These are phyloP conservation scores for Kuraishia piskuri DNA, from an alignment of 805 yeast species.

Conservation along the genomic window DNA sequence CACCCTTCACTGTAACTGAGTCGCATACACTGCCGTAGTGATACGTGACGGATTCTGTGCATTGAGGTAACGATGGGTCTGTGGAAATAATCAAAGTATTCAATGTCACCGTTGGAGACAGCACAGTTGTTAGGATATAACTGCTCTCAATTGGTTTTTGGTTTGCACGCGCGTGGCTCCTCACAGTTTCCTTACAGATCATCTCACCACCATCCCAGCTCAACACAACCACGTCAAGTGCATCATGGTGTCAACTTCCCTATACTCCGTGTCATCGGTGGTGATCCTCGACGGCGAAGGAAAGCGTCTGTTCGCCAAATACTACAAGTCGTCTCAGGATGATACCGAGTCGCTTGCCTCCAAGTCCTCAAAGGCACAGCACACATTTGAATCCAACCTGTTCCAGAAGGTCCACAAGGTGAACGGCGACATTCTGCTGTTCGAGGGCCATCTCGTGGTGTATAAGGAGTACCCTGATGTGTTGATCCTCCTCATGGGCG, in stretches of 20 bases:
- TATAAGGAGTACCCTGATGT: conserved; percentile 81
- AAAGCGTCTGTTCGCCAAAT: conserved; percentile 73
- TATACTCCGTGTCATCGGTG: conserved; percentile 77
- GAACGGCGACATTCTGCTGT: conserved; percentile 71
- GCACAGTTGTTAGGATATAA: no score
- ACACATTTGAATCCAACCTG: conserved; percentile 64
- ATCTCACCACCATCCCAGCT: neutral
- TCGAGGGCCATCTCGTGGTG: conserved; percentile 73
- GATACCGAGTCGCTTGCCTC: conserved; percentile 20
- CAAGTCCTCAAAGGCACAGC: conserved; percentile 44
- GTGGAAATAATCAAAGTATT: no score
- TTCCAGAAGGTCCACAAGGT: conserved; percentile 73
- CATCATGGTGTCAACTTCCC: conserved; percentile 26
- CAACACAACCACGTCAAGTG: neutral
- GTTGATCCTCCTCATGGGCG: conserved; percentile 62
- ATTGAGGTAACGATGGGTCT: no score
- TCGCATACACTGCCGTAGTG: neutral
- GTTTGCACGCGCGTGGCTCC: no score
- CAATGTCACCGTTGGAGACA: no score
- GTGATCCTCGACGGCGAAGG: conserved; percentile 79
- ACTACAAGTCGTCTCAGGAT: conserved; percentile 61
- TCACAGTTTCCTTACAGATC: no score
- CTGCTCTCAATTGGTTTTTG: no score
- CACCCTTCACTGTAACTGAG: no score
- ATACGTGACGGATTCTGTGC: no score